Percentiles rank a stretch among this genome's conserved stretches.
Conservation (phyloP, 1,139 yeast genomes). For the Barnettozyma hawaiiensis region DNA sequence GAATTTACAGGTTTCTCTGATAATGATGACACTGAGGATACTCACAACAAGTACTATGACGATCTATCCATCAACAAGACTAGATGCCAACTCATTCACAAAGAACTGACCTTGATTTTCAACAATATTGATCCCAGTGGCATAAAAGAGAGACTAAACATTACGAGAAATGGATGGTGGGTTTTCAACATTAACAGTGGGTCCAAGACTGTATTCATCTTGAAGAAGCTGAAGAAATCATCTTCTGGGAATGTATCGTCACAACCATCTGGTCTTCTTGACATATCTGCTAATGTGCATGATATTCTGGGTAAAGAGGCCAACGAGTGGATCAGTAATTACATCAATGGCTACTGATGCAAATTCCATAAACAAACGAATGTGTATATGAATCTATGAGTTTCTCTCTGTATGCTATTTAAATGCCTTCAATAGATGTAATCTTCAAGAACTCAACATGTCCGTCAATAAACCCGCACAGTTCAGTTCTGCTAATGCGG, state of each 20-base stretch:
- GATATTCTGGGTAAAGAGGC: constrained; percentile 22
- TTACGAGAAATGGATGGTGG: constrained; percentile 25
- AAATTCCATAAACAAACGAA: neutral
- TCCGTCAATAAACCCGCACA: constrained; percentile 43
- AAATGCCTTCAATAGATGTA: constrained; percentile 1
- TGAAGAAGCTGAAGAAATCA: constrained; percentile 17
- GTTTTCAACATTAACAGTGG: constrained; percentile 12
- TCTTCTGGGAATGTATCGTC: neutral
- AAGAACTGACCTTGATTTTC: constrained; percentile 13
- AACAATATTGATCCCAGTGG: constrained; percentile 4
- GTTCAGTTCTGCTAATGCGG: constrained; percentile 38
- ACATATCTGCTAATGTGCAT: constrained; percentile 18
- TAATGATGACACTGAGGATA: constrained; percentile 13
- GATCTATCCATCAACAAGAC: constrained; percentile 14
- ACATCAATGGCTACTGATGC: constrained; percentile 3
- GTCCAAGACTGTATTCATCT: constrained; percentile 13
- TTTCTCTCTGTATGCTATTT: neutral
- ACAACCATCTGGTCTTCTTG: constrained; percentile 10
- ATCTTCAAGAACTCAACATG: constrained; percentile 39
- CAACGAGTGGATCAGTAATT: constrained; percentile 19
- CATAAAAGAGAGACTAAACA: constrained; percentile 18
- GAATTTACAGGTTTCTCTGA: constrained; percentile 11
- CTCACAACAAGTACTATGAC: constrained; percentile 11
- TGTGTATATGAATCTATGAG: neutral
- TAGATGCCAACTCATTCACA: constrained; percentile 17